Evolutionary conservation across 495 filamentous ascomycete species (phyloP), one percentile per base, ranked within the genome.

Genomic region (Eremomyces bilateralis): DNA sequence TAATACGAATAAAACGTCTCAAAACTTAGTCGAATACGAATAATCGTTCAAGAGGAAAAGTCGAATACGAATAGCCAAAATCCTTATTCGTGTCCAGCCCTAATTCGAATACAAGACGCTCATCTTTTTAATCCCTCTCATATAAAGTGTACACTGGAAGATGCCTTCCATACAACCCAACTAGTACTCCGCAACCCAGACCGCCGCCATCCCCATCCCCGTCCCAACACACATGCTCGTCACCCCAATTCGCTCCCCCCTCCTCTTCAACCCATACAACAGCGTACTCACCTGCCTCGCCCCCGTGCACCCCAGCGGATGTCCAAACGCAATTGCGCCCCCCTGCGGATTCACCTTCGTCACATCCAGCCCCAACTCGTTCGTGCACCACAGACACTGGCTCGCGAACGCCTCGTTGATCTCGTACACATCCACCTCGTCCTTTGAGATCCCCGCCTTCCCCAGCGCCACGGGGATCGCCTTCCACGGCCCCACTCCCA

Each of bases 391-490:
- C 33, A 97, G 59, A 48, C 82, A 93, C 64, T 97, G 88, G 35
- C 67, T 75, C 12, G 88, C 88, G 53, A 97, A 97, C 4, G 88
- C 88, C 69, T 97, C 88, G 64, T 97, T 97, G 65, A 97, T 95
- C 71, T 97, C 88, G 51, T 65, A 97, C 51, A 95, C 79, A 54
- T 94, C 90, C 22, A 97, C 81, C 42, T 95, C 88, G 31, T 85
- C 76, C 58, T 78, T 82, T 42, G 63, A 67, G 41, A 97, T 67
- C 28, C 82, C 79, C 2, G 83, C 77, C 52, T 88, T 84, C 54
- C 73, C 63, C 41, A 92, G 72, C 4, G 80, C 81, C 48, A 83
- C 74, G 38, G 88, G 88, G 52, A 97, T 94, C 20, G 88, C 84
- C 53, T 82, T 82, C 76, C 82, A 92, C 15, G 88, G 88, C 1